These are phyloP conservation scores for Fistulinella cinereoalba DNA, from an alignment of 1,284 basidiomycete species.

Conservation along the genomic window DNA sequence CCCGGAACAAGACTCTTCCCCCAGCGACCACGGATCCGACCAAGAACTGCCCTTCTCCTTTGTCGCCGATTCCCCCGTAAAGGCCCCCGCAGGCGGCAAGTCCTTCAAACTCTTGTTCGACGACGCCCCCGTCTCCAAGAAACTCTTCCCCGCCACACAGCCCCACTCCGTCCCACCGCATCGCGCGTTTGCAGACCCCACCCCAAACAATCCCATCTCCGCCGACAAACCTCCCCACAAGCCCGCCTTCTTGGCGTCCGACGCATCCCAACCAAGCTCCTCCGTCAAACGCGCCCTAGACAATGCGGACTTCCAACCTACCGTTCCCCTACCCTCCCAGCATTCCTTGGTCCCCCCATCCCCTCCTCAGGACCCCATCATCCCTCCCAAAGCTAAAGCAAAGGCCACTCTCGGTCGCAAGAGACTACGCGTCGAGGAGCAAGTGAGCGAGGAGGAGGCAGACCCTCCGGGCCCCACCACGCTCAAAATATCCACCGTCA, in stretches of 20 bases:
- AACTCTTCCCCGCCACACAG: background rate
- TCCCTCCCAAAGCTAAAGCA: slow-evolving; percentile 38
- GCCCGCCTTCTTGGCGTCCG: background rate
- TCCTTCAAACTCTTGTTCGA: slow-evolving; percentile 68
- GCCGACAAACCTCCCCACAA: slow-evolving; percentile 1
- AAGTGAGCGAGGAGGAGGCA: slow-evolving; percentile 37
- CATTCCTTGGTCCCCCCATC: slow-evolving; percentile 55
- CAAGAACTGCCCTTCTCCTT: slow-evolving; percentile 45
- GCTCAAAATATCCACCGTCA: slow-evolving; percentile 24
- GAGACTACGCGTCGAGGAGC: slow-evolving; percentile 37
- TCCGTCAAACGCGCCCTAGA: slow-evolving; percentile 26
- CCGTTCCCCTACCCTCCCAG: slow-evolving; percentile 4
- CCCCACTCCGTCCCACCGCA: background rate
- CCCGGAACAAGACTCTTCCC: slow-evolving; percentile 25
- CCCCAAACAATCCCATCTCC: background rate
- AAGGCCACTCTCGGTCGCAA: slow-evolving; percentile 40
- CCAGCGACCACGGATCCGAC: slow-evolving; percentile 40
- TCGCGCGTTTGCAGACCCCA: no score
- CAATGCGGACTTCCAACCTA: background rate
- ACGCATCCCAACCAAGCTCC: slow-evolving; percentile 4
- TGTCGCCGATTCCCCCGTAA: slow-evolving; percentile 68
- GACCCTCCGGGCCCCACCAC: slow-evolving; percentile 21
- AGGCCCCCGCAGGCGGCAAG: slow-evolving; percentile 51
- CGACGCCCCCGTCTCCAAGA: slow-evolving; percentile 38
- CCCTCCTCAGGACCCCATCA: slow-evolving; percentile 39